A percentile compares a stretch with the other conserved stretches of the same genome.
phyloP scores from a whole-genome alignment of 2,329 filamentous ascomycete genomes.

The Fusarium graminum region DNA sequence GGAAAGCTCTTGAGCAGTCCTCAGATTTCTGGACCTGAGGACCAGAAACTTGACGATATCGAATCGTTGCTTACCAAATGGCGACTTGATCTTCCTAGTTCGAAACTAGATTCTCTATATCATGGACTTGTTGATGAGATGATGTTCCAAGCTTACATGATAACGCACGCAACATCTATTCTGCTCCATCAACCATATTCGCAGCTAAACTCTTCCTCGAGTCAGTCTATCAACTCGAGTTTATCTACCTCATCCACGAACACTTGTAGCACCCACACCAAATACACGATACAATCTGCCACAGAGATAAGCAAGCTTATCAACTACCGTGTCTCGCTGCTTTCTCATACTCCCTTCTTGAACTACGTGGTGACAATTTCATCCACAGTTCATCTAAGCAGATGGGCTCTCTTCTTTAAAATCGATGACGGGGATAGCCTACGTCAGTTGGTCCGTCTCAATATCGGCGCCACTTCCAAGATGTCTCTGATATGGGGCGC shows the following conservation, averaged over 20 bases:
- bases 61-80: conserved; percentile 75
- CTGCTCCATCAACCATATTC: conserved; percentile 85
- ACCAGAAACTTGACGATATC: conserved; percentile 65
- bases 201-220: conserved; percentile 74
- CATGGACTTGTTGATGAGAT: conserved; percentile 84
- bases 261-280: conserved; percentile 75
- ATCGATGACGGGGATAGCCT: conserved; percentile 73
- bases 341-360: conserved; percentile 86
- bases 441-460: conserved; percentile 81
- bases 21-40: conserved; percentile 64
- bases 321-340: conserved; percentile 77
- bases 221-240: conserved; percentile 72
- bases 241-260: conserved; percentile 68
- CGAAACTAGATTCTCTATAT: conserved; percentile 77
- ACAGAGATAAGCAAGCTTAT: conserved; percentile 81
- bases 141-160: conserved; percentile 92
- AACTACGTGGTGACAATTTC: conserved; percentile 83
- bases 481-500: conserved; percentile 80
- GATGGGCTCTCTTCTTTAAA: conserved; percentile 76
- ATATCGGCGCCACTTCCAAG: conserved; percentile 79
- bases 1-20: conserved; percentile 77
- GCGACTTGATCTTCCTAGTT: conserved; percentile 80
- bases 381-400: conserved; percentile 84
- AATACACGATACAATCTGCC: conserved; percentile 83
- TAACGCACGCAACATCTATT: conserved; percentile 74